Conservation (phyloP, 441 rosid genomes). For the Bocquillonia castaneifolia region DNA sequence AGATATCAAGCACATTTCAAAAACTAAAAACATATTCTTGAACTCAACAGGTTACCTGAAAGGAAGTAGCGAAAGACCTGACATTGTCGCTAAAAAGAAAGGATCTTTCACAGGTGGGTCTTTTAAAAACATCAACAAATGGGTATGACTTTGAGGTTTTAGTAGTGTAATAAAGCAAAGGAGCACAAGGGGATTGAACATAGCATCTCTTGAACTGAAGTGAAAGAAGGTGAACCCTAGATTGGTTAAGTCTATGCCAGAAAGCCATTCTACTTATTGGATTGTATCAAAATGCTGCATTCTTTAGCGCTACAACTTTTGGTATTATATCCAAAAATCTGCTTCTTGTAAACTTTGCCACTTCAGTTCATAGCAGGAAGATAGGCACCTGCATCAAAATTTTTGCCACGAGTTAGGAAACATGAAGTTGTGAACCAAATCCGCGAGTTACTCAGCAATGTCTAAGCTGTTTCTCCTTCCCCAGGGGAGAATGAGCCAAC, state of each 20-base stretch:
- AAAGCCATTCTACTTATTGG: neutral
- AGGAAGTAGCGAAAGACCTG: conserved; percentile 47
- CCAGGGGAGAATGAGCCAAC: conserved; percentile 71
- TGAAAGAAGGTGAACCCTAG: conserved; percentile 39
- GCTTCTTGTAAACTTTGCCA: no score
- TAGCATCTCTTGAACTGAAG: conserved; percentile 33
- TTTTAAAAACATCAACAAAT: conserved; percentile 22
- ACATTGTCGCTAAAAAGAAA: conserved; percentile 29
- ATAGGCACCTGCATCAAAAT: neutral
- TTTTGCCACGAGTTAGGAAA: no score
- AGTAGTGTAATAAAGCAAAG: conserved; percentile 16
- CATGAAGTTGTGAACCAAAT: conserved; percentile 62
- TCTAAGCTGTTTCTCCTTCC: conserved; percentile 70
- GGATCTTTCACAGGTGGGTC: conserved; percentile 22
- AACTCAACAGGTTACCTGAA: conserved; percentile 34
- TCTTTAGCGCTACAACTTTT: no score
- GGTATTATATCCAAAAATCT: no score
- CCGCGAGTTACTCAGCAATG: conserved; percentile 52
- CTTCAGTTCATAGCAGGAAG: no score
- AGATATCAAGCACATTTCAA: neutral
- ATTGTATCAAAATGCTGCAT: neutral
- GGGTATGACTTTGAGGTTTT: conserved; percentile 28
- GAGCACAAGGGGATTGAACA: conserved; percentile 28
- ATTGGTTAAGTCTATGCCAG: conserved; percentile 26
- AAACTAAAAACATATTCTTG: no score